A percentile compares a stretch with the other conserved stretches of the same genome.
phyloP scores from a whole-genome alignment of 192 early-diverging fungal species.

The Endogone sp. region DNA sequence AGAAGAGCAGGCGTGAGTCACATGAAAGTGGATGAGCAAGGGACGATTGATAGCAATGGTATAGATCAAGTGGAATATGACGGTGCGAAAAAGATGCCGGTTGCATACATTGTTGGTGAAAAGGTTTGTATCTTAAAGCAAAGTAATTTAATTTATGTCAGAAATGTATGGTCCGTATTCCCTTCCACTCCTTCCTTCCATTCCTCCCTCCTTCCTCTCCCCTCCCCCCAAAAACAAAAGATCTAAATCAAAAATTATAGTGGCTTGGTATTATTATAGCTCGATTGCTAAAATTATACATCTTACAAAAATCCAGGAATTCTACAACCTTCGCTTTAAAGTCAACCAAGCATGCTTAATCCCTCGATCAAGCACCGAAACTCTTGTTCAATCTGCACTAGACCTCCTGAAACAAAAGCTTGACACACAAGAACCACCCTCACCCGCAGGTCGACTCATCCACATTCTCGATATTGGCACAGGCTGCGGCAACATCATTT shows the following conservation, averaged over 20 bases:
- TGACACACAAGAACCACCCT: not conserved
- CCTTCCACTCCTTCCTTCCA: too few species aligned
- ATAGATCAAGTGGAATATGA: constrained; percentile 9
- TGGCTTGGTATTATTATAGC: constrained; percentile 2
- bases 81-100: constrained; percentile 6
- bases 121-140: too few species aligned
- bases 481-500: constrained; percentile 65
- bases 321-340: constrained; percentile 50
- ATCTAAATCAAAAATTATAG: too few species aligned
- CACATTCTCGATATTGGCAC: constrained; percentile 70
- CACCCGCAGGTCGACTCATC: not conserved
- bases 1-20: constrained; percentile 14
- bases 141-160: too few species aligned
- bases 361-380: constrained; percentile 66
- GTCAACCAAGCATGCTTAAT: constrained; percentile 64
- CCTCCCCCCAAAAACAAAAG: too few species aligned
- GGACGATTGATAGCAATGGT: constrained; percentile 14
- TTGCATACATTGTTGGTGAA: constrained; percentile 48
- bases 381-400: constrained; percentile 51
- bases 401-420: constrained; percentile 4
- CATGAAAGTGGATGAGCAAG: constrained; percentile 7
- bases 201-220: too few species aligned
- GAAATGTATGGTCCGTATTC: too few species aligned
- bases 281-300: constrained; percentile 3
- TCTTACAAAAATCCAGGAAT: constrained; percentile 43